Percentiles rank a stretch among this genome's conserved stretches.
phyloP scores from a whole-genome alignment of 805 yeast species.

The Lipomyces japonicus region DNA sequence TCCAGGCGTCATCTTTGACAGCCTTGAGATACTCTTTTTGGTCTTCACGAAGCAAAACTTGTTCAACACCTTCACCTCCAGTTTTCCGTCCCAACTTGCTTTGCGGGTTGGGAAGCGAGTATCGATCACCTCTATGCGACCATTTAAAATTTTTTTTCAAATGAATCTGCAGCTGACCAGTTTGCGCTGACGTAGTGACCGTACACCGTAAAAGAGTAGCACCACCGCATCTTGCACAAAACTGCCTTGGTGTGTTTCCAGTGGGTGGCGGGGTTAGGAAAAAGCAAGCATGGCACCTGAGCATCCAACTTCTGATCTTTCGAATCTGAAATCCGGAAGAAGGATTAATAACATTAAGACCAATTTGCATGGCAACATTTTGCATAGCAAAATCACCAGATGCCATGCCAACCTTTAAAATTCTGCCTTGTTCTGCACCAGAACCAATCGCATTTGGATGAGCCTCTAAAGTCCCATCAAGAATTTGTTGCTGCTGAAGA shows the following conservation, averaged over 20 bases:
- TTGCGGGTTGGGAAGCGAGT: conserved; percentile 80
- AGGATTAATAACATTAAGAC: conserved; percentile 78
- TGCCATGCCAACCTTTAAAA: conserved; percentile 76
- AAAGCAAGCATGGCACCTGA: conserved; percentile 97
- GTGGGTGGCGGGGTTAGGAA: conserved; percentile 69
- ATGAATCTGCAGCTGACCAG: conserved; percentile 84
- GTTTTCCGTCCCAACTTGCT: conserved; percentile 64
- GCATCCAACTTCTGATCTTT: conserved; percentile 85
- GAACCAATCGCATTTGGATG: conserved; percentile 3
- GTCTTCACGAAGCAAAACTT: conserved; percentile 82
- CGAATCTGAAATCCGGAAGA: conserved; percentile 80
- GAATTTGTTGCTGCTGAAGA: conserved; percentile 57
- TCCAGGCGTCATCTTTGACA: conserved; percentile 83
- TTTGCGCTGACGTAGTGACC: conserved; percentile 47
- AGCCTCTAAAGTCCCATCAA: conserved; percentile 45
- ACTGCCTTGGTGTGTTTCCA: conserved; percentile 65
- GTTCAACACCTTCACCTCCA: conserved; percentile 75
- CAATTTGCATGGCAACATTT: conserved; percentile 88
- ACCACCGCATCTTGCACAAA: conserved; percentile 96
- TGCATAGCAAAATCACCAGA: conserved; percentile 98
- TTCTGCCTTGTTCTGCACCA: conserved; percentile 47
- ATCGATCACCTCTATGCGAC: conserved; percentile 83
- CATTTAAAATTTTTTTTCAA: conserved; percentile 89
- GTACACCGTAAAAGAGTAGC: conserved; percentile 83
- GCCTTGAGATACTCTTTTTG: conserved; percentile 91